A percentile compares a stretch with the other conserved stretches of the same genome.
Evolutionary conservation across 805 yeast genomes (phyloP).

Genomic region (Metschnikowia arizonensis): DNA sequence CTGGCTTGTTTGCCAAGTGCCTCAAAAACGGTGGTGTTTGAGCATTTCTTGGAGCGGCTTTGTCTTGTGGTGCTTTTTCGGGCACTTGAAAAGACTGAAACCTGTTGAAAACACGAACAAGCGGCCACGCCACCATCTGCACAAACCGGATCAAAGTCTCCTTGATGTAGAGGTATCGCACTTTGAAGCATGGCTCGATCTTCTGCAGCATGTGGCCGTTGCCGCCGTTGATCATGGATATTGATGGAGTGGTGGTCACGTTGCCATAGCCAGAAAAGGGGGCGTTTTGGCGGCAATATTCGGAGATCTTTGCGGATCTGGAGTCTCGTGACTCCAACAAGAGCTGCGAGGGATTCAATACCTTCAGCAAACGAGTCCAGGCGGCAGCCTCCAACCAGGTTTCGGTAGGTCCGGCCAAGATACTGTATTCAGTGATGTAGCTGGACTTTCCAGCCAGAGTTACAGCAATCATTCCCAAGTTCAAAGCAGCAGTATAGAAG

Average conservation of each 20-base stretch:
- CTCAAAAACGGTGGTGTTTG: slow-evolving; percentile 28
- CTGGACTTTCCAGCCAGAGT: slow-evolving; percentile 66
- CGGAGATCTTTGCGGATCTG: slow-evolving; percentile 7
- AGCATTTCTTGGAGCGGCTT: slow-evolving; percentile 6
- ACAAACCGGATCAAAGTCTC: slow-evolving; percentile 19
- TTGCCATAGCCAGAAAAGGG: slow-evolving; percentile 29
- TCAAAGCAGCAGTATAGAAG: slow-evolving; percentile 58
- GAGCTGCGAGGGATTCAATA: slow-evolving; percentile 1
- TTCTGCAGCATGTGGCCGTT: background rate
- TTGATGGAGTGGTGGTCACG: slow-evolving; percentile 27
- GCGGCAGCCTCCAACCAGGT: slow-evolving; percentile 45
- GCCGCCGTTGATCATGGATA: slow-evolving; percentile 18
- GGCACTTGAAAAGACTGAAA: background rate
- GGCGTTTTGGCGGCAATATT: slow-evolving; percentile 11
- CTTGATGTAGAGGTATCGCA: slow-evolving; percentile 20
- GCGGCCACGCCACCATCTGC: slow-evolving; percentile 22
- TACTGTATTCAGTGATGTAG: slow-evolving; percentile 55
- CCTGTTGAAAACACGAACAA: slow-evolving; percentile 1
- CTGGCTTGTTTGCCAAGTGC: slow-evolving; percentile 3
- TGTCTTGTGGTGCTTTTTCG: background rate
- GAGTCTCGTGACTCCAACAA: background rate
- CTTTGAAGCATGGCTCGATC: slow-evolving; percentile 17
- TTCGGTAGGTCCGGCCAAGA: slow-evolving; percentile 42
- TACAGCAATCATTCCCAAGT: slow-evolving; percentile 58
- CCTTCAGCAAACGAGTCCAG: slow-evolving; percentile 6